Evolutionary conservation across 805 yeast genomes (phyloP).

Genomic region (Citeromyces nyonsensis): DNA sequence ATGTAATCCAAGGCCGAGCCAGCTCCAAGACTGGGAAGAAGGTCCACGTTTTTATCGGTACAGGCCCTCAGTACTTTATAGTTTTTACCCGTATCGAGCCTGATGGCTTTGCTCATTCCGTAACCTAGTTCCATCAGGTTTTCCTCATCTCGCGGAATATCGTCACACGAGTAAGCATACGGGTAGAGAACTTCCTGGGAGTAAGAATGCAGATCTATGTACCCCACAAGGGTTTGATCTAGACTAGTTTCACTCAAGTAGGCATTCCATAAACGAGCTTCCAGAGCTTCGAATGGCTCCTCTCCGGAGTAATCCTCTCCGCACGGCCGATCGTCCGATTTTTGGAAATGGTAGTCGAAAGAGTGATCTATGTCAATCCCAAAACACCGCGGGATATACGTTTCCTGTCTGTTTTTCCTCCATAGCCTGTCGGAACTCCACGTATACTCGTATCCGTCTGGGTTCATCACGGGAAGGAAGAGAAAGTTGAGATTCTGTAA

Average conservation of each 20-base stretch:
- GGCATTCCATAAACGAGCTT: conserved; percentile 30
- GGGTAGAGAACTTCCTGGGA: conserved; percentile 76
- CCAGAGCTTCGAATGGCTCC: conserved; percentile 49
- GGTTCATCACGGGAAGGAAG: conserved; percentile 74
- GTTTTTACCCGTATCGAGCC: conserved; percentile 43
- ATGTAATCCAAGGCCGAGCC: conserved; percentile 73
- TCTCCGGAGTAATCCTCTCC: conserved; percentile 78
- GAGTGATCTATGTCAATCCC: conserved; percentile 87
- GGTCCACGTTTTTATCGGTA: conserved; percentile 59
- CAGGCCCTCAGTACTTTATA: conserved; percentile 71
- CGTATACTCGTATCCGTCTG: conserved; percentile 80
- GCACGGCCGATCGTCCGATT: conserved; percentile 52
- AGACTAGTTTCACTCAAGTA: conserved; percentile 31
- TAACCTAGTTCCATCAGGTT: conserved; percentile 70
- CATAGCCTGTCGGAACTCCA: conserved; percentile 76
- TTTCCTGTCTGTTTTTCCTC: conserved; percentile 78
- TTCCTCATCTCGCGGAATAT: conserved; percentile 65
- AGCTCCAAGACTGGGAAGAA: conserved; percentile 60
- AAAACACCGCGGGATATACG: conserved; percentile 46
- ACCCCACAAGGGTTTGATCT: conserved; percentile 55
- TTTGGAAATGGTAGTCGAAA: conserved; percentile 58
- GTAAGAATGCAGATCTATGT: conserved; percentile 72
- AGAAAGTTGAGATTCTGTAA: conserved; percentile 52
- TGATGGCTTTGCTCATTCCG: conserved; percentile 62
- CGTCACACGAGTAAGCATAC: conserved; percentile 65